A percentile compares a stretch with the other conserved stretches of the same genome.
Evolutionary conservation across 1,284 basidiomycete genomes (phyloP).

Genomic region (Fistulinella cinereoalba): DNA sequence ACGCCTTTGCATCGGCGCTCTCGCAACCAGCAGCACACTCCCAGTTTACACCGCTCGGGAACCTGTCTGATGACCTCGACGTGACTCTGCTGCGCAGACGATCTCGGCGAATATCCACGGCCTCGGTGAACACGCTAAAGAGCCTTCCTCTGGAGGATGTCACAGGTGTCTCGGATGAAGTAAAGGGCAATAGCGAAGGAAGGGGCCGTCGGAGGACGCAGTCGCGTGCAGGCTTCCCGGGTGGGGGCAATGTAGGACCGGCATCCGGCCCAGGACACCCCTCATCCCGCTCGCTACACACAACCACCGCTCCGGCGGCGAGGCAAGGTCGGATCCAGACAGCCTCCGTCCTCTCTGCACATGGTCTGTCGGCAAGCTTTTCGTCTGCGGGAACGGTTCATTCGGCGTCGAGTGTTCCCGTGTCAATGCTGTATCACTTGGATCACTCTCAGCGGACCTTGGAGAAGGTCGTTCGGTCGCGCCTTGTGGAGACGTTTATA

Average conservation of each 20-base stretch:
- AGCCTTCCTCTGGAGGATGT: conserved; percentile 48
- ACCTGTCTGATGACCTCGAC: conserved; percentile 68
- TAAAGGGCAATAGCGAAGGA: conserved; percentile 32
- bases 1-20: conserved; percentile 70
- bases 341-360: conserved; percentile 48
- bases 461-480: conserved; percentile 66
- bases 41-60: conserved; percentile 53
- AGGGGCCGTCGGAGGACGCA: conserved; percentile 39
- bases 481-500: conserved; percentile 78
- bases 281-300: conserved; percentile 20
- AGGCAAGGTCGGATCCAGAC: conserved; percentile 47
- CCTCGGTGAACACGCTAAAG: conserved; percentile 52
- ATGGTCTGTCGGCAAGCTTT: conserved; percentile 21
- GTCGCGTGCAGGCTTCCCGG: conserved; percentile 39
- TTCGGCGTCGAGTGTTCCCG: conserved; percentile 12
- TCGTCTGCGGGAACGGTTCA: too few species aligned
- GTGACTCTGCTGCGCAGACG: conserved; percentile 57
- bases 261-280: conserved; percentile 24
- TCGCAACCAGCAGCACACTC: conserved; percentile 58
- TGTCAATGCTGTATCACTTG: conserved; percentile 38
- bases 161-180: conserved; percentile 25
- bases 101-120: conserved; percentile 57
- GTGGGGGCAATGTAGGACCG: conserved; percentile 25
- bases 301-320: conserved; percentile 27
- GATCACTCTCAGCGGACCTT: conserved; percentile 65